phyloP scores from a whole-genome alignment of 2,329 filamentous ascomycete genomes.

The Mycogone perniciosa region DNA sequence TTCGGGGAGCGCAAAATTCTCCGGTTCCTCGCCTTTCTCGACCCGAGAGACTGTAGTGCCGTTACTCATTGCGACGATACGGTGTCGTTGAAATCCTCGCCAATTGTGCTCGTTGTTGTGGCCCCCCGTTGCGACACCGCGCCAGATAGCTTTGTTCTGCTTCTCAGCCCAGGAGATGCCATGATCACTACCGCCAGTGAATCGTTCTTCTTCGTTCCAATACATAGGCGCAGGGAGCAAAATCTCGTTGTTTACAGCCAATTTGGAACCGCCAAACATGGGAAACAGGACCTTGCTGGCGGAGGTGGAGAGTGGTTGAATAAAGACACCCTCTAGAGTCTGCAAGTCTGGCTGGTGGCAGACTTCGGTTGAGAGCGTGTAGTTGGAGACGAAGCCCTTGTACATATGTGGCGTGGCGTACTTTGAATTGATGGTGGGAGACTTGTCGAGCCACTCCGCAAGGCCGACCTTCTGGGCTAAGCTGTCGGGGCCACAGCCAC shows the following conservation, averaged over 20 bases:
- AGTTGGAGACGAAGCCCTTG: conserved; percentile 56
- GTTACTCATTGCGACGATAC: conserved; percentile 69
- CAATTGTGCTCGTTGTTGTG: conserved; percentile 55
- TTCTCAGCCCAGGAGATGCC: conserved; percentile 55
- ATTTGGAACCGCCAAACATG: conserved; percentile 63
- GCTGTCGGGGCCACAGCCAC: conserved; percentile 58
- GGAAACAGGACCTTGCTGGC: conserved; percentile 55
- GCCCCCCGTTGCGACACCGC: conserved; percentile 61
- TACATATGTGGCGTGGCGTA: conserved; percentile 43
- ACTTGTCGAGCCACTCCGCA: conserved; percentile 37
- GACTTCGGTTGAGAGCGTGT: conserved; percentile 52
- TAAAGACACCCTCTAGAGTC: conserved; percentile 58
- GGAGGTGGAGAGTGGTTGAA: conserved; percentile 51
- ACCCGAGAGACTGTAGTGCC: conserved; percentile 48
- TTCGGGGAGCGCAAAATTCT: conserved; percentile 50
- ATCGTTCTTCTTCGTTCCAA: conserved; percentile 57
- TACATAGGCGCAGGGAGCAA: conserved; percentile 65
- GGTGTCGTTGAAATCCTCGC: conserved; percentile 68
- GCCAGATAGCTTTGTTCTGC: conserved; percentile 50
- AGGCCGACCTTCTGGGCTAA: conserved; percentile 45
- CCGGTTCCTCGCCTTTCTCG: conserved; percentile 38
- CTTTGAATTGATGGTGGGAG: conserved; percentile 39
- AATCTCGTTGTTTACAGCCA: conserved; percentile 64
- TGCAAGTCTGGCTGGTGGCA: conserved; percentile 61
- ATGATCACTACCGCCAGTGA: conserved; percentile 49